These are phyloP conservation scores for Mycosphaerella sp. DNA, from an alignment of 2,329 filamentous ascomycete species.

Conservation along the genomic window DNA sequence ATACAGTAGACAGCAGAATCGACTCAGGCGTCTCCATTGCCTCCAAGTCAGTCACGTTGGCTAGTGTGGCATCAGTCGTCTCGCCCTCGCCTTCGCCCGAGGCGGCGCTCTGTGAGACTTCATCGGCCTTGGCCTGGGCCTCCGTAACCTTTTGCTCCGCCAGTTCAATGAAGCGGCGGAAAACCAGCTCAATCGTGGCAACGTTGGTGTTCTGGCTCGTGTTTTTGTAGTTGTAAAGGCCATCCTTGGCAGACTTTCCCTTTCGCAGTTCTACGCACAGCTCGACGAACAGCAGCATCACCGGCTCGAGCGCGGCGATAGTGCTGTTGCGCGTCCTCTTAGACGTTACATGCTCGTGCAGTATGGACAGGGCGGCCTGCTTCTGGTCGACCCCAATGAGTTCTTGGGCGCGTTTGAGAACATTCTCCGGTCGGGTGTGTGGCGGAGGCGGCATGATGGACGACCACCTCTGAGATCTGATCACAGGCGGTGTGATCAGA, in stretches of 20 bases:
- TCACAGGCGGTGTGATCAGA: conserved; percentile 28
- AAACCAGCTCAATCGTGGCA: conserved; percentile 91
- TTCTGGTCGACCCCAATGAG: conserved; percentile 96
- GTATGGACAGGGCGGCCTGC: conserved; percentile 82
- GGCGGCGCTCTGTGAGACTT: conserved; percentile 72
- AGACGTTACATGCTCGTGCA: conserved; percentile 98
- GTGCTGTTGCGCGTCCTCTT: conserved; percentile 97
- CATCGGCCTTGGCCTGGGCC: conserved; percentile 91
- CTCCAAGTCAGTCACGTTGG: conserved; percentile 89
- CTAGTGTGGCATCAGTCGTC: conserved; percentile 64
- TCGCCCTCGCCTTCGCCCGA: conserved; percentile 35
- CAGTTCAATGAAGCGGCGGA: conserved; percentile 97
- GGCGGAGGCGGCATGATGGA: conserved; percentile 78
- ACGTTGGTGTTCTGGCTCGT: conserved; percentile 99
- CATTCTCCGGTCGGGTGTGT: conserved; percentile 98
- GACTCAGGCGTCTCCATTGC: conserved; percentile 97
- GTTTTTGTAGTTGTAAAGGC: conserved; percentile 99
- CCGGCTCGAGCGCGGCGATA: conserved; percentile 91
- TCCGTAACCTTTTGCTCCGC: conserved; percentile 94
- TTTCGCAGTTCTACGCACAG: conserved; percentile 96
- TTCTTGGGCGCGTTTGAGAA: conserved; percentile 96
- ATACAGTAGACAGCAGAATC: conserved; percentile 94
- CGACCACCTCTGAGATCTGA: conserved; percentile 10
- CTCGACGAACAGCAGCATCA: conserved; percentile 97
- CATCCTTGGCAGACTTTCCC: conserved; percentile 97